A percentile compares a stretch with the other conserved stretches of the same genome.
These are phyloP conservation scores for Cunninghamia lanceolata DNA, from an alignment of 75 land plant species.

Conservation along the genomic window DNA sequence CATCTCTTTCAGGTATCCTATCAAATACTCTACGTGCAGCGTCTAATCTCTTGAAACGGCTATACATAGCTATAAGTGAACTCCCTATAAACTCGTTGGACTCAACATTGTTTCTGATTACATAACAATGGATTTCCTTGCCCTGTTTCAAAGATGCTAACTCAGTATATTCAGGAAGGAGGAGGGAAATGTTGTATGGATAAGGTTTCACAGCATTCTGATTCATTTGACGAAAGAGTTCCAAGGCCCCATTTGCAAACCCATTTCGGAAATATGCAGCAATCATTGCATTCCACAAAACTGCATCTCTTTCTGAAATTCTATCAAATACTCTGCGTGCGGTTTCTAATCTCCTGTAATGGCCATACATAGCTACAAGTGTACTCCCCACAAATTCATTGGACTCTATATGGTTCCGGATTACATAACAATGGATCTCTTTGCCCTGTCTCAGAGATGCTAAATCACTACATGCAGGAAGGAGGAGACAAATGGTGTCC, in stretches of 20 bases:
- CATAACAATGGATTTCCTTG: conserved; percentile 32
- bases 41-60: conserved; percentile 21
- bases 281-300: no score
- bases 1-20: conserved; percentile 1
- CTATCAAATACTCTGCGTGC: conserved; percentile 24
- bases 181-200: conserved; percentile 18
- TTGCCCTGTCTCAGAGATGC: conserved; percentile 18
- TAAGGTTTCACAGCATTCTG: conserved; percentile 13
- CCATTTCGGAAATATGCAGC: no score
- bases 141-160: conserved; percentile 19
- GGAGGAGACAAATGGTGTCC: conserved; percentile 19
- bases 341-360: conserved; percentile 18
- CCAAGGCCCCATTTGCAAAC: no score
- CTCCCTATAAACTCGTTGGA: conserved; percentile 15
- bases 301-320: neutral
- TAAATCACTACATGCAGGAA: conserved; percentile 27
- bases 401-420: neutral
- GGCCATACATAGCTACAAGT: conserved; percentile 37
- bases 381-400: conserved; percentile 19
- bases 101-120: conserved; percentile 8
- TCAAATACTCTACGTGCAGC: conserved; percentile 24
- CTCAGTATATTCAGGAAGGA: conserved; percentile 25
- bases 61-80: conserved; percentile 36
- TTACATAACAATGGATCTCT: conserved; percentile 30
- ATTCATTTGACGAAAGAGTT: no score